Evolutionary conservation across 2,329 filamentous ascomycete species (phyloP), one percentile per base, ranked within the genome.

Genomic region (Ceratocystis ficicola): DNA sequence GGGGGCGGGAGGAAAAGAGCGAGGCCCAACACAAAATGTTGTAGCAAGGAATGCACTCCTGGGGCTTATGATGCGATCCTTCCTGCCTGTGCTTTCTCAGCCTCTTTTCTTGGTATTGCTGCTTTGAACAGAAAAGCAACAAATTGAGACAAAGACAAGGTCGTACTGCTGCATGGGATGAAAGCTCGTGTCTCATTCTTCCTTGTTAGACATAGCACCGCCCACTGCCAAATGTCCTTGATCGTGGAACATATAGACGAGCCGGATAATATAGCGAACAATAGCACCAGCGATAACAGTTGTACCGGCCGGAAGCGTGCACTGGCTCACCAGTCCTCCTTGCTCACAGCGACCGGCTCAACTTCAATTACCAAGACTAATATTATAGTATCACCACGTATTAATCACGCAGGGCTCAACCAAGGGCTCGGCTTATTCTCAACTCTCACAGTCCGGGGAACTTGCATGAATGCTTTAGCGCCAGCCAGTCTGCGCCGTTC

Each of bases 311-410:
- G 20, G 48, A 52, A 7, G 48, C 5, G 20, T 17, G 48, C 48
- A 52, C 44, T 48, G 44, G 17, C 6, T 25, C 7, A 25, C 48
- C 15, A 25, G 36, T 1, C 10, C 36, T 12, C 36, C 48, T 52
- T 28, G 48, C 48, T 6, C 28, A 32, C 8, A 32, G 1, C 25
- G 25, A 30, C 22, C 52, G 30, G 22, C 52, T 30, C 3, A 22
- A 12, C 12, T 59, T 17, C 28, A 59, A 59, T 59, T 59, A 59
- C 36, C 52, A 36, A 25, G 28, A 59, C 52, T 59, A 59, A 59
- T 59, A 59, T 25, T 59, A 59, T 59, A 59, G 22, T 30, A 5
- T 30, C 25, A n/a, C 25, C 28, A 15, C 48, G 3, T 25, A 52
- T 52, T 52, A 52, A 52, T 52, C 20, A 52, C 48, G 48, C 20